Conservation (phyloP, 2,329 filamentous ascomycete genomes). For the Myrmaecium sp. region DNA sequence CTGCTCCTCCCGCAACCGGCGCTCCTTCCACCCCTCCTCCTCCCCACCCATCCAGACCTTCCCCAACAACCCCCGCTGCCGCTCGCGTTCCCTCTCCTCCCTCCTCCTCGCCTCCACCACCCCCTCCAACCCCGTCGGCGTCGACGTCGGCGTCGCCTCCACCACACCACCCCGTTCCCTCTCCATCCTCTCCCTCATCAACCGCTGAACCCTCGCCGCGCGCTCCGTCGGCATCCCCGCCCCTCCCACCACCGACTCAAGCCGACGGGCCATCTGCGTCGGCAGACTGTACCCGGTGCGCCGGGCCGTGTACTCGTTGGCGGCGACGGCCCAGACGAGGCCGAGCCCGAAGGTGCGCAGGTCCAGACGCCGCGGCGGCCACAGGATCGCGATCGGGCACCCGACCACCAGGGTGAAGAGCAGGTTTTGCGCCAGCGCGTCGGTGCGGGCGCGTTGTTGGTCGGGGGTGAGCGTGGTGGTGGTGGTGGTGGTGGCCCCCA, state of each 20-base stretch:
- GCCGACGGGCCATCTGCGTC: conserved; percentile 10
- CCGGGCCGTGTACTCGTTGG: conserved; percentile 30
- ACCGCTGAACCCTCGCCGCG: conserved; percentile 15
- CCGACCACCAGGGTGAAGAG: conserved; percentile 33
- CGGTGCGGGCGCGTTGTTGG: conserved; percentile 11
- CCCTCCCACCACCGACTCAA: conserved; percentile 4
- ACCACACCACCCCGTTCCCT: too few species aligned
- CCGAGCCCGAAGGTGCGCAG: conserved; percentile 39
- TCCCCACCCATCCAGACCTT: conserved; percentile 26
- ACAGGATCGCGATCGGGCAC: conserved; percentile 35
- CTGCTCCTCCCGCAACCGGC: conserved; percentile 27
- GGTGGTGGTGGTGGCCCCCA: background rate
- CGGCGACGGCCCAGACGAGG: conserved; percentile 30
- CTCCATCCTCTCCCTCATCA: conserved; percentile 22
- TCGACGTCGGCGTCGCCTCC: conserved; percentile 18
- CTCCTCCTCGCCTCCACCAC: conserved; percentile 13
- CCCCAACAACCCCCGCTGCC: conserved; percentile 12
- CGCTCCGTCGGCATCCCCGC: conserved; percentile 19
- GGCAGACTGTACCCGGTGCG: conserved; percentile 22
- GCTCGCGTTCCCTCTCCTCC: conserved; percentile 5
- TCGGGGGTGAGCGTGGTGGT: background rate
- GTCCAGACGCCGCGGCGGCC: conserved; percentile 47
- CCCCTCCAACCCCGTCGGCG: conserved; percentile 15
- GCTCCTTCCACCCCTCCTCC: conserved; percentile 28
- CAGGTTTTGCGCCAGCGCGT: conserved; percentile 23